Conservation (phyloP, 169 alveolate species). For the Theileria orientalis region DNA sequence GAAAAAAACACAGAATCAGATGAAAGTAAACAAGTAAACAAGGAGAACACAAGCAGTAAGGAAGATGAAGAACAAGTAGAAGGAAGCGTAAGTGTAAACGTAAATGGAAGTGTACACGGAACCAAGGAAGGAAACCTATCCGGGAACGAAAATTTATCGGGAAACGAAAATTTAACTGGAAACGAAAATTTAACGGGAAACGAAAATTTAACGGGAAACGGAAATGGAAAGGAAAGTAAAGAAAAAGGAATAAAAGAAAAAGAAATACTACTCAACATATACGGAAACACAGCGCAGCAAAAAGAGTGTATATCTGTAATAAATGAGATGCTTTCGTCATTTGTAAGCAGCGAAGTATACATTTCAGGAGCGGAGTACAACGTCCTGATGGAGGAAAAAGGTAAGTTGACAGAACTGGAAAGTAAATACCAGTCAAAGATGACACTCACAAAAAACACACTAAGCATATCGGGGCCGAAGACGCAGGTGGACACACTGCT, state of each 20-base stretch:
- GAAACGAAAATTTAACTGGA: too few relatives aligned
- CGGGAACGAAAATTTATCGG: too few relatives aligned
- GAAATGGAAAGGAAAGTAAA: not conserved
- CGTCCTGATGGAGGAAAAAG: constrained; percentile 44
- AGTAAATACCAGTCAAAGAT: constrained; percentile 14
- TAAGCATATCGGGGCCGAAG: not conserved
- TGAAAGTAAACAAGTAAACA: too few relatives aligned
- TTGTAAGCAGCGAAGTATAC: constrained; percentile 11
- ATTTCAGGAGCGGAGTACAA: constrained; percentile 40
- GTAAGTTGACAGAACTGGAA: constrained; percentile 32
- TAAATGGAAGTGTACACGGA: too few relatives aligned
- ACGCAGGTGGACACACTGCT: not conserved
- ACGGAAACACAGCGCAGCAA: constrained; percentile 46
- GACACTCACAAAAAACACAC: constrained; percentile 11
- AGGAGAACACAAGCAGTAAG: not conserved
- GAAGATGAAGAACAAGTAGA: not conserved
- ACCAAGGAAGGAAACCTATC: too few relatives aligned
- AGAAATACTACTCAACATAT: constrained; percentile 5
- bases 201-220: too few relatives aligned
- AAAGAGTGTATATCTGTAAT: constrained; percentile 36
- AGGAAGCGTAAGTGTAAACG: too few relatives aligned
- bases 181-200: too few relatives aligned
- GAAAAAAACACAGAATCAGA: too few relatives aligned
- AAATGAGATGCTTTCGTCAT: constrained; percentile 26
- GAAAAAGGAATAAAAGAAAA: not conserved